Percentiles rank a stretch among this genome's conserved stretches.
Evolutionary conservation across 2,329 filamentous ascomycete species (phyloP).

Genomic region (Fusarium equiseti): DNA sequence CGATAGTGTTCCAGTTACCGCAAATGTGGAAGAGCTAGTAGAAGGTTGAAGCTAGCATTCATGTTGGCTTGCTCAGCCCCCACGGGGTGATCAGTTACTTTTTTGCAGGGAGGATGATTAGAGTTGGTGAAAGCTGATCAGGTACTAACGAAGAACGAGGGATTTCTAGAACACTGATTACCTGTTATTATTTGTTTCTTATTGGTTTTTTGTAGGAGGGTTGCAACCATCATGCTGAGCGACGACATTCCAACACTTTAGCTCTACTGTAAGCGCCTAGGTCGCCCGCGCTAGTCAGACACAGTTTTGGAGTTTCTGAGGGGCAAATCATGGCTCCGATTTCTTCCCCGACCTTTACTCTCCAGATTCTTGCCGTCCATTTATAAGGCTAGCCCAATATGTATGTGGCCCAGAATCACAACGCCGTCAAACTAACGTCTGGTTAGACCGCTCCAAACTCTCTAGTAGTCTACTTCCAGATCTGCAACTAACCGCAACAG

Average conservation of each 20-base stretch:
- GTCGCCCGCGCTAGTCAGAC: not conserved
- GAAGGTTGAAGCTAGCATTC: not conserved
- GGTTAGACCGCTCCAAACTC: slow-evolving; percentile 13
- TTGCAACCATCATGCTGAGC: not conserved
- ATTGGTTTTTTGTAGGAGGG: not conserved
- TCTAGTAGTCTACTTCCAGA: slow-evolving; percentile 2
- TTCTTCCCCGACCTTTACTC: not conserved
- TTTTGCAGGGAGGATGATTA: not conserved
- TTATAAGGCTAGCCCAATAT: not conserved
- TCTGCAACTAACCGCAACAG: slow-evolving; percentile 1
- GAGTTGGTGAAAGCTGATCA: slow-evolving; percentile 2
- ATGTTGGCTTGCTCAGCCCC: not conserved
- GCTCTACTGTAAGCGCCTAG: not conserved
- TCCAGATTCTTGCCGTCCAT: not conserved
- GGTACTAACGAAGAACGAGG: slow-evolving; percentile 1
- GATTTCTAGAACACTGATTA: slow-evolving; percentile 10
- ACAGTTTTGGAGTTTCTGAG: not conserved
- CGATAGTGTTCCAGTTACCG: not conserved
- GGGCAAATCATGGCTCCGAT: not conserved
- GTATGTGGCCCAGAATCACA: not conserved
- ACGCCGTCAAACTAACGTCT: not conserved
- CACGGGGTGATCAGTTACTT: not conserved
- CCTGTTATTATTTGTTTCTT: not conserved
- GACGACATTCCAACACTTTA: not conserved
- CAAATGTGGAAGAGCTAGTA: not conserved